These are phyloP conservation scores for Colletotrichum karsti DNA, from an alignment of 2,329 filamentous ascomycete species.

Conservation along the genomic window DNA sequence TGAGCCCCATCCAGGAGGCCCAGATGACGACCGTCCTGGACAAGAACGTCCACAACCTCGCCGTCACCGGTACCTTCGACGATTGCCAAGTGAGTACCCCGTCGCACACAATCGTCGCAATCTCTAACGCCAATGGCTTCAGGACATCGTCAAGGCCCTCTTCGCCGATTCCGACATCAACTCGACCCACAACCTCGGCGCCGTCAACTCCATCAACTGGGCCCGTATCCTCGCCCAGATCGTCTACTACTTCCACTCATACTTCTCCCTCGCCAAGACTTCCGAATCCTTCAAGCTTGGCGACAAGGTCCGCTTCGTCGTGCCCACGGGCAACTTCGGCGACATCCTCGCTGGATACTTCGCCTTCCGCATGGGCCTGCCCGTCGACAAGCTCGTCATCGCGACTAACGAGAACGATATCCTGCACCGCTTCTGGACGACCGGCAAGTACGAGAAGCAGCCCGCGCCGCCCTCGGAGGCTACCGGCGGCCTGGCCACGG, in stretches of 20 bases:
- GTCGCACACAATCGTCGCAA: not conserved
- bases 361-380: constrained; percentile 88
- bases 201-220: constrained; percentile 98
- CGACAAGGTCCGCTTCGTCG: constrained; percentile 82
- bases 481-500: constrained; percentile 69
- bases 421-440: constrained; percentile 92
- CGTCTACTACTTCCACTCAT: constrained; percentile 95
- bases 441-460: constrained; percentile 89
- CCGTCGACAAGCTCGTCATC: constrained; percentile 86
- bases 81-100: constrained; percentile 81
- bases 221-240: constrained; percentile 95
- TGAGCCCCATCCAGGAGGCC: constrained; percentile 91
- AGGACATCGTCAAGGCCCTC: constrained; percentile 93
- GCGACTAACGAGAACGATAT: constrained; percentile 99
- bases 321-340: constrained; percentile 96
- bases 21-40: constrained; percentile 97
- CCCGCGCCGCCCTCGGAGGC: constrained; percentile 65
- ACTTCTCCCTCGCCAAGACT: constrained; percentile 79
- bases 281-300: constrained; percentile 67
- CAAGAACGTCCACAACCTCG: constrained; percentile 90
- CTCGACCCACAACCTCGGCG: constrained; percentile 81
- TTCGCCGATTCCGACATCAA: constrained; percentile 90
- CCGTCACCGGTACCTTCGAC: constrained; percentile 91
- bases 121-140: constrained; percentile 3
- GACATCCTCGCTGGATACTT: constrained; percentile 96